phyloP scores from a whole-genome alignment of 2,329 filamentous ascomycete species.

The Claviceps quebecensis region DNA sequence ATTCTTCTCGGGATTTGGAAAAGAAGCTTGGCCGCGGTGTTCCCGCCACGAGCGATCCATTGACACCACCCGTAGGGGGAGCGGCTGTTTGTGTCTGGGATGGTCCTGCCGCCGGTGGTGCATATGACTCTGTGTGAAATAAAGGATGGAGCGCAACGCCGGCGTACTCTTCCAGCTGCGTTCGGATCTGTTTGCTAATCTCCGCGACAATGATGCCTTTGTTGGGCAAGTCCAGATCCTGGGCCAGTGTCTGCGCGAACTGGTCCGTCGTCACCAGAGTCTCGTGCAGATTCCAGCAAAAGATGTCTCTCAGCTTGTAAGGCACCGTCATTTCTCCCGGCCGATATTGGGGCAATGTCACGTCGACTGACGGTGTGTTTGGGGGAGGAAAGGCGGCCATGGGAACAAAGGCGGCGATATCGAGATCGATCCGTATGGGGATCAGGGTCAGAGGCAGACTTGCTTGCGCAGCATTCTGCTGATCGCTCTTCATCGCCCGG shows the following conservation, averaged over 20 bases:
- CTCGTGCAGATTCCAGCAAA: conserved; percentile 96
- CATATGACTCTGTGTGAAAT: conserved; percentile 51
- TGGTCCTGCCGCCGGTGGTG: conserved; percentile 11
- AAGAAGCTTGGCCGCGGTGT: conserved; percentile 17
- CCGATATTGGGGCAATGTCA: conserved; percentile 64
- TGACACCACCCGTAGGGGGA: conserved; percentile 6
- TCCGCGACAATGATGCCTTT: conserved; percentile 54
- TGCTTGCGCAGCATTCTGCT: conserved; percentile 50
- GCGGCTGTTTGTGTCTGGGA: conserved; percentile 5
- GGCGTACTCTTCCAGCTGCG: conserved; percentile 90
- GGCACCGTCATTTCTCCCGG: conserved; percentile 66
- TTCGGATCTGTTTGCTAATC: conserved; percentile 87
- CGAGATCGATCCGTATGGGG: conserved; percentile 90
- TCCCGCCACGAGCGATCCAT: conserved; percentile 10
- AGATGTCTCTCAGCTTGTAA: conserved; percentile 86
- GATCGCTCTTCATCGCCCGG: conserved; percentile 37
- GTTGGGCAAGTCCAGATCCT: conserved; percentile 83
- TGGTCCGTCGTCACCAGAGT: conserved; percentile 87
- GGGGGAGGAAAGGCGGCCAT: conserved; percentile 50
- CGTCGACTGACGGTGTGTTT: conserved; percentile 50
- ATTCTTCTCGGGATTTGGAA: conserved; percentile 24
- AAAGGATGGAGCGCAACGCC: conserved; percentile 86
- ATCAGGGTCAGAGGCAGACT: conserved; percentile 79
- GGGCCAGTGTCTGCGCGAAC: conserved; percentile 80
- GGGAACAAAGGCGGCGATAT: conserved; percentile 66